These are phyloP conservation scores for Entonaema liquescens DNA, from an alignment of 495 filamentous ascomycete genomes.

Conservation along the genomic window DNA sequence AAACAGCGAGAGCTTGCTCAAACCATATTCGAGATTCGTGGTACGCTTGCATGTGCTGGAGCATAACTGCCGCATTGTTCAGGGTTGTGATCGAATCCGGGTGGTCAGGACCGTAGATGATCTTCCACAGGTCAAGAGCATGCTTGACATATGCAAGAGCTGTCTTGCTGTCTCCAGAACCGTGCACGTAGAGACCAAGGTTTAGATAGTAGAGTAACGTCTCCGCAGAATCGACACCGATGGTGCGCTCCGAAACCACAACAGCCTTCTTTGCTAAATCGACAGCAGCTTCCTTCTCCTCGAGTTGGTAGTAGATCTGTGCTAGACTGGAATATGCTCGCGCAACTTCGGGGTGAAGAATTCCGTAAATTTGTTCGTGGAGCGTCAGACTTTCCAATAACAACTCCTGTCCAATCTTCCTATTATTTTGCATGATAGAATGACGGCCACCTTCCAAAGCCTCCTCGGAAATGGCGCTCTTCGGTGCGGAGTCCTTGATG, in stretches of 20 bases:
- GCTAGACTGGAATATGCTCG: conserved; percentile 94
- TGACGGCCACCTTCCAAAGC: conserved; percentile 94
- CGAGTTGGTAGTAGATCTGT: conserved; percentile 92
- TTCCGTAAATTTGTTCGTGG: conserved; percentile 98
- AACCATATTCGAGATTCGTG: conserved; percentile 95
- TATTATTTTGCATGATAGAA: conserved; percentile 91
- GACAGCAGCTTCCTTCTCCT: conserved; percentile 93
- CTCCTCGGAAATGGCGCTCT: conserved; percentile 91
- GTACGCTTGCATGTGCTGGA: conserved; percentile 91
- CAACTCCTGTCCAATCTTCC: conserved; percentile 94
- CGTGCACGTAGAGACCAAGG: conserved; percentile 93
- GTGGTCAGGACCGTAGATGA: conserved; percentile 92
- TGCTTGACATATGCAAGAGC: conserved; percentile 89
- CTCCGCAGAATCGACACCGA: conserved; percentile 92
- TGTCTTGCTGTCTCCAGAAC: conserved; percentile 82
- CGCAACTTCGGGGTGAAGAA: conserved; percentile 95
- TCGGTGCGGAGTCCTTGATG: conserved; percentile 90
- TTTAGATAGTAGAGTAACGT: conserved; percentile 96
- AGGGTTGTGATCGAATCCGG: conserved; percentile 98
- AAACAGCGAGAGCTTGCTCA: conserved; percentile 86
- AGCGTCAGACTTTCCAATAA: conserved; percentile 93
- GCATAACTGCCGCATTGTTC: conserved; percentile 99
- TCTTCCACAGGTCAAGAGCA: conserved; percentile 94
- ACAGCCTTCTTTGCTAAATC: conserved; percentile 96
- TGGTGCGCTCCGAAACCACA: conserved; percentile 92